Evolutionary conservation across 176 grass and related monocot species (phyloP).

Genomic region (Saccharum spontaneum): DNA sequence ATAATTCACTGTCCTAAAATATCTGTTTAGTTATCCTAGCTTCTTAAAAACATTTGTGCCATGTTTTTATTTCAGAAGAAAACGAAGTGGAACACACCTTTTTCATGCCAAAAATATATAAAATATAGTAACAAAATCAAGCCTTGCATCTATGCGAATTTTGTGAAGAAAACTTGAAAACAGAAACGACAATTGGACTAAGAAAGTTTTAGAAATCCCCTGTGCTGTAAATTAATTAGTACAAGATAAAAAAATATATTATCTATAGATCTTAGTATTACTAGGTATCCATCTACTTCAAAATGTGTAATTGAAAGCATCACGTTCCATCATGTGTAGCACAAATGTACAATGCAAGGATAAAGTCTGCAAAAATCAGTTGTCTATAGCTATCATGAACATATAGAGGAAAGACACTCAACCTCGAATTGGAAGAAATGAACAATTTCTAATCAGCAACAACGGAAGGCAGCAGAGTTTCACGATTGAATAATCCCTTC

Average conservation of each 20-base stretch:
- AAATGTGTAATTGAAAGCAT: neutral
- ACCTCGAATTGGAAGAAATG: slow-evolving; percentile 9
- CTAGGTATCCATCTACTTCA: neutral
- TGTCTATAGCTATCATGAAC: neutral
- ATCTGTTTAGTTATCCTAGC: slow-evolving; percentile 14
- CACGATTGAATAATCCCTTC: too few species aligned
- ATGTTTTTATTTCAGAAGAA: slow-evolving; percentile 24
- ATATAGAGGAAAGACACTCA: neutral
- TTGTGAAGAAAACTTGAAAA: neutral
- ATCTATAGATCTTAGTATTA: neutral
- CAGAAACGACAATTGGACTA: neutral
- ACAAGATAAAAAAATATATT: neutral
- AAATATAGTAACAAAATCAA: slow-evolving; percentile 6
- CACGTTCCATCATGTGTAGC: neutral
- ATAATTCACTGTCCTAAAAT: neutral
- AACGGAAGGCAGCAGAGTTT: neutral
- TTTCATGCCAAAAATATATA: slow-evolving; percentile 18
- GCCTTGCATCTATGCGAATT: neutral
- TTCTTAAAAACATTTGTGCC: neutral
- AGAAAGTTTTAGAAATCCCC: neutral
- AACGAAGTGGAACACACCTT: slow-evolving; percentile 5
- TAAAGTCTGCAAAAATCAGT: neutral
- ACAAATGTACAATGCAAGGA: neutral
- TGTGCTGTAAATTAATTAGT: slow-evolving; percentile 2
- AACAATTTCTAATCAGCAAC: neutral